A percentile compares a stretch with the other conserved stretches of the same genome.
Conservation (phyloP, 2,329 filamentous ascomycete genomes). For the Acrocalymma vagum region DNA sequence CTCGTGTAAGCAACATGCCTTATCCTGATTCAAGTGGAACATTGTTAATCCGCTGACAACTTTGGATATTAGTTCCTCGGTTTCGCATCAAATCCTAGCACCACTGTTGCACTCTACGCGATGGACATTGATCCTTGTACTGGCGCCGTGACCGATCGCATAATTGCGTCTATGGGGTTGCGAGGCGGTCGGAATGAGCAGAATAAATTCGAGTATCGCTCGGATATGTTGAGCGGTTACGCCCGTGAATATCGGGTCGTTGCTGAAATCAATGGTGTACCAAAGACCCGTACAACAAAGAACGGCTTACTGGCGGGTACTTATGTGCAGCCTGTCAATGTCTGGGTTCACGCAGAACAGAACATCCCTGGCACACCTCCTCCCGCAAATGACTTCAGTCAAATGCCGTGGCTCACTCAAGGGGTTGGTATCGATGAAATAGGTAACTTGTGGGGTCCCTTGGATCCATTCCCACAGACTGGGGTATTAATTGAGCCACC, state of each 20-base stretch:
- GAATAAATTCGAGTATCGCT: slow-evolving; percentile 45
- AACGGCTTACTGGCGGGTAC: slow-evolving; percentile 45
- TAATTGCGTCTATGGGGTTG: slow-evolving; percentile 33
- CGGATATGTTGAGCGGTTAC: slow-evolving; percentile 30
- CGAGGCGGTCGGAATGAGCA: slow-evolving; percentile 29
- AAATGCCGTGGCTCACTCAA: slow-evolving; percentile 37
- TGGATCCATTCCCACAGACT: slow-evolving; percentile 37
- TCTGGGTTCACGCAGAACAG: slow-evolving; percentile 49
- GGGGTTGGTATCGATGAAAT: slow-evolving; percentile 16
- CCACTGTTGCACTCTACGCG: slow-evolving; percentile 37
- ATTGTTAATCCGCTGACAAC: no score
- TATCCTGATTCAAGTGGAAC: no score
- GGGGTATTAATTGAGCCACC: slow-evolving; percentile 9
- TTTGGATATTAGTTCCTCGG: no score
- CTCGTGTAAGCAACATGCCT: no score
- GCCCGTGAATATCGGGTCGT: slow-evolving; percentile 46
- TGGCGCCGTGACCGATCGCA: slow-evolving; percentile 38
- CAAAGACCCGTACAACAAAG: slow-evolving; percentile 30
- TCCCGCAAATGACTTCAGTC: slow-evolving; percentile 13
- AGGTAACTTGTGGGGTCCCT: slow-evolving; percentile 33
- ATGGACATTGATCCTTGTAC: slow-evolving; percentile 50
- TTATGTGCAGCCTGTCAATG: slow-evolving; percentile 48
- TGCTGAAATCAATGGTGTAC: slow-evolving; percentile 22
- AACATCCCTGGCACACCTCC: slow-evolving; percentile 38
- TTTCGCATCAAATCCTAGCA: slow-evolving; percentile 36